A percentile compares a stretch with the other conserved stretches of the same genome.
Conservation (phyloP, 192 early-diverging fungal species). For the Linnemannia schmuckeri region DNA sequence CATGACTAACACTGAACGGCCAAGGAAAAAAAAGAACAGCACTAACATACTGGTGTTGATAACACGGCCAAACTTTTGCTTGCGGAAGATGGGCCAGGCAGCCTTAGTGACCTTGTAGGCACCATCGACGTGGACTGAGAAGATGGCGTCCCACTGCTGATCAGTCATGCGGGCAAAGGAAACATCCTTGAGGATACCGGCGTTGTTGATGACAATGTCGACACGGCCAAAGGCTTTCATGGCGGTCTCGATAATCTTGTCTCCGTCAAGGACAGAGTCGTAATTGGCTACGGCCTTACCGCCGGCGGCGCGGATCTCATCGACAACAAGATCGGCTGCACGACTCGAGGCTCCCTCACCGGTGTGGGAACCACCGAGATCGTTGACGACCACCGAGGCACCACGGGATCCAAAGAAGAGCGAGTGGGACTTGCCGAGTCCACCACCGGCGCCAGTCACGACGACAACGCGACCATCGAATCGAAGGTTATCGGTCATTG, state of each 20-base stretch:
- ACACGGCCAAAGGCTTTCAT: conserved; percentile 85
- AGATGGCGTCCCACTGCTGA: conserved; percentile 95
- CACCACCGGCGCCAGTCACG: conserved; percentile 96
- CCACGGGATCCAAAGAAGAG: conserved; percentile 89
- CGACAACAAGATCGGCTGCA: conserved; percentile 93
- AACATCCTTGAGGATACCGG: conserved; percentile 96
- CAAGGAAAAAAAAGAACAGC: neutral
- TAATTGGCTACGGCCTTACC: conserved; percentile 93
- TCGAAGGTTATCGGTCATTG: conserved; percentile 64
- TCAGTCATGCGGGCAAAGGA: conserved; percentile 93
- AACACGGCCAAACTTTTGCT: conserved; percentile 95
- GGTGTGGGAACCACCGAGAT: conserved; percentile 83
- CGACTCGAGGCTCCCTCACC: conserved; percentile 79
- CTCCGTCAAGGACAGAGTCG: conserved; percentile 98
- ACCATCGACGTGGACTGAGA: conserved; percentile 91
- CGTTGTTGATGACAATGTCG: conserved; percentile 95
- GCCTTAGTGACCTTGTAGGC: conserved; percentile 96
- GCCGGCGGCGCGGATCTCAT: conserved; percentile 85
- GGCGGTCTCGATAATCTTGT: conserved; percentile 92
- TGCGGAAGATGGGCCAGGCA: conserved; percentile 94
- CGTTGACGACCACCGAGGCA: conserved; percentile 95
- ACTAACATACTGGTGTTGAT: conserved; percentile 83
- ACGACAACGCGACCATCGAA: conserved; percentile 88
- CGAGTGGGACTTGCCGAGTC: conserved; percentile 91
- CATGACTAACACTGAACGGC: too few species aligned